Conservation (phyloP, 257 asterid genomes). For the Solanum rostratum region DNA sequence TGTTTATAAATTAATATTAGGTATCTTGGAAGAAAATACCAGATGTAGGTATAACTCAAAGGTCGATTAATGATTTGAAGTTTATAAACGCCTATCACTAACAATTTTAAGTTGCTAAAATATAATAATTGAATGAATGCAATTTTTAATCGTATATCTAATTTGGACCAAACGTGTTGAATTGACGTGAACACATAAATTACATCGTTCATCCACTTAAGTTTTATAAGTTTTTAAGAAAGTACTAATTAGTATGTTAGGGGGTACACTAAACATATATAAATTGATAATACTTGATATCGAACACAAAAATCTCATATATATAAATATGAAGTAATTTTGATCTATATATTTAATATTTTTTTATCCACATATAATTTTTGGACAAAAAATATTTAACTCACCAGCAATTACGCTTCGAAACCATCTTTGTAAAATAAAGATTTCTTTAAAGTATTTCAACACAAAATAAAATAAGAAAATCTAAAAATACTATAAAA, state of each 20-base stretch:
- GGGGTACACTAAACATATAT: not conserved
- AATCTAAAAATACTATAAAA: not conserved
- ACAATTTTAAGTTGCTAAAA: not conserved
- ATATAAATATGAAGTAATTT: no score
- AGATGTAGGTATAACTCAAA: not conserved
- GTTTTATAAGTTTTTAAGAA: not conserved
- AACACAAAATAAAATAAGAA: fast-evolving
- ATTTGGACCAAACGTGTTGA: not conserved
- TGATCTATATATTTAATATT: no score
- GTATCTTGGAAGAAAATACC: not conserved
- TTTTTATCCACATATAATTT: no score
- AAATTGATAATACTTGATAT: not conserved
- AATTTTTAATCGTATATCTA: not conserved
- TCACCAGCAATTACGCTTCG: not conserved
- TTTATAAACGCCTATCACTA: not conserved
- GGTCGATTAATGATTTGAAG: not conserved
- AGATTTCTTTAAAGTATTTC: not conserved
- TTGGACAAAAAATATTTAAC: no score
- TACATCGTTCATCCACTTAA: no score
- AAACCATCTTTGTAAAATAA: not conserved
- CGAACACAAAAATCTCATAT: no score
- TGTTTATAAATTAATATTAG: not conserved
- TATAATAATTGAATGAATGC: not conserved
- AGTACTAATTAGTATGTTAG: not conserved
- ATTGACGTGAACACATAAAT: not conserved